phyloP scores from a whole-genome alignment of 2,329 filamentous ascomycete genomes.

The Fusarium sp. region DNA sequence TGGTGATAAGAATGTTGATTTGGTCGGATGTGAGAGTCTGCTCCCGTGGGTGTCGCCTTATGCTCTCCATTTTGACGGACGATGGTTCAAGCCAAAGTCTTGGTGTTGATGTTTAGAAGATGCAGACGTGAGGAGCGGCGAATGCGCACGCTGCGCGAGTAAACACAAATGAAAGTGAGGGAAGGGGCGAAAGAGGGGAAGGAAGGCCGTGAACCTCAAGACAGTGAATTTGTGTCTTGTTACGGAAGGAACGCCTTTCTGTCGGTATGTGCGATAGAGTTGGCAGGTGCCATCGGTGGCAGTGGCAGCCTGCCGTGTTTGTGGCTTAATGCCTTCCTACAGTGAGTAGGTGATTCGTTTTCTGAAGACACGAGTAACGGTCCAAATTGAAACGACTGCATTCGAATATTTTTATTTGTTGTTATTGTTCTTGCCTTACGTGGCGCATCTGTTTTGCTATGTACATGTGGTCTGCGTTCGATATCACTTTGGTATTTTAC shows the following conservation, averaged over 20 bases:
- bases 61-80: constrained; percentile 32
- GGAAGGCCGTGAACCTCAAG: not conserved
- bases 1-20: constrained; percentile 60
- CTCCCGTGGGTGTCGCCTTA: constrained; percentile 9
- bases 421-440: not conserved
- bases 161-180: not conserved
- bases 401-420: not conserved
- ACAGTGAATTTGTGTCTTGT: not conserved
- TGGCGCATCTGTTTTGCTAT: not conserved
- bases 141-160: constrained; percentile 4
- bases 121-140: not conserved
- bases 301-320: constrained; percentile 27
- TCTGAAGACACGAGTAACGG: not conserved
- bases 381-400: not conserved
- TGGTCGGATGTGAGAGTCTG: constrained; percentile 52
- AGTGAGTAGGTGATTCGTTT: constrained; percentile 12
- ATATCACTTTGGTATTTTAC: not conserved
- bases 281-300: constrained; percentile 40
- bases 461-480: not conserved
- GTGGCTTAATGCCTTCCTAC: constrained; percentile 21
- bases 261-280: constrained; percentile 21
- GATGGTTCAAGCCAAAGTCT: not conserved
- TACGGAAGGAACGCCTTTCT: constrained; percentile 8
- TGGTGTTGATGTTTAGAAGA: not conserved
- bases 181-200: not conserved